Conservation (phyloP, 768 basidiomycete genomes). For the Strobilomyces echinocephalus region DNA sequence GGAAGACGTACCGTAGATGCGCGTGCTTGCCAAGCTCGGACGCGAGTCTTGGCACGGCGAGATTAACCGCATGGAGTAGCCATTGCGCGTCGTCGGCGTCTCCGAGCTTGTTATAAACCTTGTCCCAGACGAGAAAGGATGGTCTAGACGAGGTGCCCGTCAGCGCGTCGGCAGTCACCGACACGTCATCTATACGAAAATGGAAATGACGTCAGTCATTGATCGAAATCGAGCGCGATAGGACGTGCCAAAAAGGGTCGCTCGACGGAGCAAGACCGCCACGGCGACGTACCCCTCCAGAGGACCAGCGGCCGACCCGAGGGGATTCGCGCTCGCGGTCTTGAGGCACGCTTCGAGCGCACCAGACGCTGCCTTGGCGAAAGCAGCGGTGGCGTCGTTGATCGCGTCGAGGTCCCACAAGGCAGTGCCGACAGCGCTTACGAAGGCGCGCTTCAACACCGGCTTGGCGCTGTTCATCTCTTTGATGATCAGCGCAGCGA, state of each 20-base stretch:
- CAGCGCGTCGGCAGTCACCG: slow-evolving; percentile 48
- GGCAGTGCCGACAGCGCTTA: slow-evolving; percentile 55
- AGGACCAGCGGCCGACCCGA: slow-evolving; percentile 54
- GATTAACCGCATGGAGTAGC: slow-evolving; percentile 65
- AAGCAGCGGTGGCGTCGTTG: slow-evolving; percentile 41
- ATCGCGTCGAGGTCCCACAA: slow-evolving; percentile 45
- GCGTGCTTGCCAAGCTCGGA: slow-evolving; percentile 50
- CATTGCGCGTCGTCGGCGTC: slow-evolving; percentile 64
- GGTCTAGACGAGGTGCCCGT: slow-evolving; percentile 56
- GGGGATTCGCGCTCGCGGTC: slow-evolving; percentile 53
- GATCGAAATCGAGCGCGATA: background rate
- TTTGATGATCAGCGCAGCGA: slow-evolving; percentile 51
- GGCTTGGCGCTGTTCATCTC: slow-evolving; percentile 72
- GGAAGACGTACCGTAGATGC: slow-evolving; percentile 38
- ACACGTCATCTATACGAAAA: slow-evolving; percentile 38
- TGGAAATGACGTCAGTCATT: background rate
- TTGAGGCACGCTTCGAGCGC: slow-evolving; percentile 71
- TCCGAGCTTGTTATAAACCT: slow-evolving; percentile 70
- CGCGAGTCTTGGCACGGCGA: slow-evolving; percentile 43
- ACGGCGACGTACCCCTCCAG: slow-evolving; percentile 81
- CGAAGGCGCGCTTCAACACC: slow-evolving; percentile 49
- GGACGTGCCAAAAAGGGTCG: slow-evolving; percentile 51
- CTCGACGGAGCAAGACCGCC: slow-evolving; percentile 61
- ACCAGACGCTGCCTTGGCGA: slow-evolving; percentile 53
- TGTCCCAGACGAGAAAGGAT: slow-evolving; percentile 84